A percentile compares a stretch with the other conserved stretches of the same genome.
Evolutionary conservation across 2,329 filamentous ascomycete genomes (phyloP).

Genomic region (Cercospora janseana): DNA sequence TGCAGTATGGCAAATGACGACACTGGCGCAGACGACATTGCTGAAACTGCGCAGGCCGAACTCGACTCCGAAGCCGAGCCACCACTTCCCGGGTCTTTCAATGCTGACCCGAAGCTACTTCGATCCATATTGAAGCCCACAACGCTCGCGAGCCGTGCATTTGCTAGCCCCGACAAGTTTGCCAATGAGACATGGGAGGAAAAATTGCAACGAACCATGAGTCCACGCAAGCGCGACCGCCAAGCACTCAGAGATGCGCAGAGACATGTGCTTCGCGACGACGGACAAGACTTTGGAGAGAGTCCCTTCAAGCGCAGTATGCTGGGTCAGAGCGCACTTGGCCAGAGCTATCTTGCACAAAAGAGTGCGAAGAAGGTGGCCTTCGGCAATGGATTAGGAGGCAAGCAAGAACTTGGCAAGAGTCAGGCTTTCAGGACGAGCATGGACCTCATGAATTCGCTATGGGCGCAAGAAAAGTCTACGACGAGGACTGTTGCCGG

Average conservation of each 20-base stretch:
- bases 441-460: conserved; percentile 93
- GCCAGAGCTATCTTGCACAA: conserved; percentile 40
- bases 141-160: conserved; percentile 34
- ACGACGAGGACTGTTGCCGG: conserved; percentile 22
- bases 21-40: conserved; percentile 39
- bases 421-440: conserved; percentile 73
- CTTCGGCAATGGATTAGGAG: conserved; percentile 23
- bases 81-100: conserved; percentile 76
- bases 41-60: conserved; percentile 59
- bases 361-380: conserved; percentile 36
- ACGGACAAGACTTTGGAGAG: conserved; percentile 33
- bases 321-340: conserved; percentile 34
- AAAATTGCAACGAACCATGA: conserved; percentile 90
- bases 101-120: conserved; percentile 62
- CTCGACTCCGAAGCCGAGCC: conserved; percentile 61
- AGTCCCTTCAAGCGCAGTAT: conserved; percentile 59
- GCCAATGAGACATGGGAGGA: conserved; percentile 82
- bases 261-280: conserved; percentile 52
- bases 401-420: conserved; percentile 26
- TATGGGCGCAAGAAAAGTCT: conserved; percentile 70
- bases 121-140: conserved; percentile 52
- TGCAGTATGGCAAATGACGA: conserved; percentile 39
- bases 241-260: conserved; percentile 66
- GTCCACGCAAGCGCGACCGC: conserved; percentile 87
- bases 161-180: conserved; percentile 56